phyloP scores from a whole-genome alignment of 2,329 filamentous ascomycete genomes.

The Verticillium klebahnii region DNA sequence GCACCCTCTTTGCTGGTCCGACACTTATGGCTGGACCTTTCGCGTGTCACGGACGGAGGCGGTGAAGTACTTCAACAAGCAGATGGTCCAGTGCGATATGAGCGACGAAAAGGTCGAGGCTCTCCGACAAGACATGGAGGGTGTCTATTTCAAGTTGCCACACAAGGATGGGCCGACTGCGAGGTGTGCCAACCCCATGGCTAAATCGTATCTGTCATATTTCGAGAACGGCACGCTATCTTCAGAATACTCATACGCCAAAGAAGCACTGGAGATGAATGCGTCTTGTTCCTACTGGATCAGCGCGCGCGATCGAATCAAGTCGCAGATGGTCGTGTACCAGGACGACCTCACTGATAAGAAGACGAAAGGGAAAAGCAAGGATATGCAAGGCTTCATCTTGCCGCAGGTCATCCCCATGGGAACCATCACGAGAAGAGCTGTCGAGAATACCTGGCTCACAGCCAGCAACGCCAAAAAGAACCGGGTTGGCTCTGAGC shows the following conservation, averaged over 20 bases:
- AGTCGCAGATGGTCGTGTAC: conserved; percentile 92
- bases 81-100: conserved; percentile 73
- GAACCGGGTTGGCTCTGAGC: conserved; percentile 91
- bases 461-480: conserved; percentile 96
- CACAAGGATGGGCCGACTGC: conserved; percentile 91
- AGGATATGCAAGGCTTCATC: conserved; percentile 65
- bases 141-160: conserved; percentile 85
- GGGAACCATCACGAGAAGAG: conserved; percentile 91
- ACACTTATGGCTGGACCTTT: conserved; percentile 91
- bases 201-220: conserved; percentile 84
- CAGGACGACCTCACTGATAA: conserved; percentile 50
- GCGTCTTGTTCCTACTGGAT: conserved; percentile 99
- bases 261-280: conserved; percentile 96
- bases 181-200: conserved; percentile 80
- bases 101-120: conserved; percentile 63
- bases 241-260: conserved; percentile 85
- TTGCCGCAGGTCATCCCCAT: conserved; percentile 95
- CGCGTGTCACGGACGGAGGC: conserved; percentile 61
- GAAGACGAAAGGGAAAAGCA: conserved; percentile 14
- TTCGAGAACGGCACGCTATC: conserved; percentile 87
- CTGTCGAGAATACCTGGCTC: conserved; percentile 97
- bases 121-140: conserved; percentile 60
- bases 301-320: conserved; percentile 87
- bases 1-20: conserved; percentile 86
- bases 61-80: conserved; percentile 62